phyloP scores from a whole-genome alignment of 1,284 basidiomycete species.

The Pholiota adiposa region DNA sequence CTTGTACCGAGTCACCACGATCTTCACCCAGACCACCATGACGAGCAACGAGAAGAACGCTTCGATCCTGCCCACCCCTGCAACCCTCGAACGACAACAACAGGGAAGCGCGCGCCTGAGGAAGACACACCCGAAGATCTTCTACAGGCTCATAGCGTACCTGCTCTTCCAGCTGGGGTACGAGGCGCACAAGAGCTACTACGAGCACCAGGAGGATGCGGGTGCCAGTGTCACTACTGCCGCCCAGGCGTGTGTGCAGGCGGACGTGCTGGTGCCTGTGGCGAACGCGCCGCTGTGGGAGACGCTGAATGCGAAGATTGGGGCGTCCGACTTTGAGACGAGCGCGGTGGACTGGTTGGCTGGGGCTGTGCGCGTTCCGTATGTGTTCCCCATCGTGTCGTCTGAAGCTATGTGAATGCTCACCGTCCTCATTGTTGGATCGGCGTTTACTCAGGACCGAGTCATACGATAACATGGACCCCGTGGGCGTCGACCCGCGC shows the following conservation, averaged over 20 bases:
- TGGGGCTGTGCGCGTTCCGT: conserved; percentile 54
- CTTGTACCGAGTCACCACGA: conserved; percentile 9
- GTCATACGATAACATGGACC: conserved; percentile 51
- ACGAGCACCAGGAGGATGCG: not conserved
- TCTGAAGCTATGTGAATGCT: not conserved
- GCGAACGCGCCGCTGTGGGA: conserved; percentile 47
- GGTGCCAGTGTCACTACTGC: not conserved
- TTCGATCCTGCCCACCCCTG: conserved; percentile 10
- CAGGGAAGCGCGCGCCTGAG: too few species aligned
- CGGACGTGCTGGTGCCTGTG: conserved; percentile 43
- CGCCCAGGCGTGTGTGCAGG: conserved; percentile 47
- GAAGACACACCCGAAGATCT: not conserved
- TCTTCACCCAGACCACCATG: conserved; percentile 1
- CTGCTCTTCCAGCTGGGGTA: not conserved
- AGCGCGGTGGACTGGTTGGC: conserved; percentile 57
- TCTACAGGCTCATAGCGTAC: conserved; percentile 4
- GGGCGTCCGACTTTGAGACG: conserved; percentile 47
- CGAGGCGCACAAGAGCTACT: not conserved
- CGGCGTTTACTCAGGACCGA: conserved; percentile 40
- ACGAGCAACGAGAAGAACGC: conserved; percentile 8
- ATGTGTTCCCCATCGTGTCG: conserved; percentile 22
- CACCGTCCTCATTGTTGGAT: not conserved
- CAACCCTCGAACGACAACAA: not conserved
- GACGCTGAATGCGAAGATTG: conserved; percentile 41
- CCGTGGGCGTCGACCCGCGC: conserved; percentile 51